Conservation (phyloP, 1,284 basidiomycete species). For the Papiliotrema fonsecae region DNA sequence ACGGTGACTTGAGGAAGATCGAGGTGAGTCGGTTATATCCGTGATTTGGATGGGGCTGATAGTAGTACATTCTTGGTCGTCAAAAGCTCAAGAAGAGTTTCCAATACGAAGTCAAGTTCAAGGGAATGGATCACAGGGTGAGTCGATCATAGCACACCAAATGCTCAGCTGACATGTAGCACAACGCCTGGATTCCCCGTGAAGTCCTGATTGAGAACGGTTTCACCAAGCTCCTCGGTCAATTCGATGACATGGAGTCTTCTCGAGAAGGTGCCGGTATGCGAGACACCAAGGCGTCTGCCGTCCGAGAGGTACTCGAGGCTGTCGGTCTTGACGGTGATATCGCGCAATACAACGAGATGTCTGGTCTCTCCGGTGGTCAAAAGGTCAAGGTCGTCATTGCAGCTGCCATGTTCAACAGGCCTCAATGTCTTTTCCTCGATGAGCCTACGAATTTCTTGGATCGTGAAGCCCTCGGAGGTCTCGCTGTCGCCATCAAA, state of each 20-base stretch:
- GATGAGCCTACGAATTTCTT: slow-evolving; percentile 98
- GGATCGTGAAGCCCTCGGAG: slow-evolving; percentile 57
- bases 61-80: slow-evolving; percentile 70
- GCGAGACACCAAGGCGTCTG: slow-evolving; percentile 71
- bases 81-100: slow-evolving; percentile 96
- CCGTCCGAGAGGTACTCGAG: slow-evolving; percentile 83
- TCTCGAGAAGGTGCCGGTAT: slow-evolving; percentile 87
- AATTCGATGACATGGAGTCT: slow-evolving; percentile 95
- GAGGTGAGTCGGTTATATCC: slow-evolving; percentile 55
- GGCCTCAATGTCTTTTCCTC: slow-evolving; percentile 50
- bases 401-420: slow-evolving; percentile 91
- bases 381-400: slow-evolving; percentile 98
- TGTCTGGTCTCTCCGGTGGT: slow-evolving; percentile 81
- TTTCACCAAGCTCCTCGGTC: slow-evolving; percentile 84
- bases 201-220: slow-evolving; percentile 85
- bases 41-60: background rate
- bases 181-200: slow-evolving; percentile 90
- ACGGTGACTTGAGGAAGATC: slow-evolving; percentile 85
- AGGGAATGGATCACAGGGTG: slow-evolving; percentile 79
- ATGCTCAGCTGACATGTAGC: slow-evolving; percentile 7
- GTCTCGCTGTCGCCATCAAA: slow-evolving; percentile 89
- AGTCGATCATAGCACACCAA: background rate
- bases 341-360: slow-evolving; percentile 96
- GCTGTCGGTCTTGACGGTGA: slow-evolving; percentile 95
- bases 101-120: slow-evolving; percentile 97